phyloP scores from a whole-genome alignment of 2,329 filamentous ascomycete species.

The Monascus ruber region DNA sequence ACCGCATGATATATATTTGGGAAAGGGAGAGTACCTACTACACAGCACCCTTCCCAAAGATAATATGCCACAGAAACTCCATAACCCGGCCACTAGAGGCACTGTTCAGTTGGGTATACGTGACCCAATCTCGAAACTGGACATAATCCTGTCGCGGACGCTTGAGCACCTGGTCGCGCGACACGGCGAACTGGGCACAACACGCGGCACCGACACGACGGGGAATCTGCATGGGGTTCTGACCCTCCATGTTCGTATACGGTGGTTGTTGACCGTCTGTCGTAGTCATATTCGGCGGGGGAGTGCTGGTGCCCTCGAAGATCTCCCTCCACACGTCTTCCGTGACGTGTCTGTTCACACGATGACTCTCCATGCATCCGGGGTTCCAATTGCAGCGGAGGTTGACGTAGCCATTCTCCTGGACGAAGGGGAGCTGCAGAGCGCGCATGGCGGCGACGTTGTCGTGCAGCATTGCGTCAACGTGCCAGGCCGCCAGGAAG shows the following conservation, averaged over 20 bases:
- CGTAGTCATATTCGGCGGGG: constrained; percentile 16
- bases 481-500: constrained; percentile 43
- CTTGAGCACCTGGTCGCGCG: constrained; percentile 39
- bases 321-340: constrained; percentile 26
- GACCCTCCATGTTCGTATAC: constrained; percentile 4
- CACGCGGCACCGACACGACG: constrained; percentile 46
- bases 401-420: constrained; percentile 47
- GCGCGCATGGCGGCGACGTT: constrained; percentile 40
- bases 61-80: constrained; percentile 56
- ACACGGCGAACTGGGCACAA: constrained; percentile 55
- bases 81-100: constrained; percentile 48
- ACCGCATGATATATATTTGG: not conserved
- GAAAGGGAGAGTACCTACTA: constrained; percentile 19
- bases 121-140: constrained; percentile 48
- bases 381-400: constrained; percentile 49
- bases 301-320: constrained; percentile 29
- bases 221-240: constrained; percentile 33
- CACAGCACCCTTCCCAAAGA: constrained; percentile 33
- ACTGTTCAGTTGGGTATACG: constrained; percentile 45
- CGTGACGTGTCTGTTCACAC: constrained; percentile 25
- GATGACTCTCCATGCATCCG: constrained; percentile 36
- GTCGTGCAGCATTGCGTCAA: constrained; percentile 46
- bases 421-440: constrained; percentile 41
- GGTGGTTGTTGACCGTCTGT: not conserved
- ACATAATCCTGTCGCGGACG: constrained; percentile 44